Conservation (phyloP, 352 stramenopile genomes). For the Globisporangium megalacanthum region DNA sequence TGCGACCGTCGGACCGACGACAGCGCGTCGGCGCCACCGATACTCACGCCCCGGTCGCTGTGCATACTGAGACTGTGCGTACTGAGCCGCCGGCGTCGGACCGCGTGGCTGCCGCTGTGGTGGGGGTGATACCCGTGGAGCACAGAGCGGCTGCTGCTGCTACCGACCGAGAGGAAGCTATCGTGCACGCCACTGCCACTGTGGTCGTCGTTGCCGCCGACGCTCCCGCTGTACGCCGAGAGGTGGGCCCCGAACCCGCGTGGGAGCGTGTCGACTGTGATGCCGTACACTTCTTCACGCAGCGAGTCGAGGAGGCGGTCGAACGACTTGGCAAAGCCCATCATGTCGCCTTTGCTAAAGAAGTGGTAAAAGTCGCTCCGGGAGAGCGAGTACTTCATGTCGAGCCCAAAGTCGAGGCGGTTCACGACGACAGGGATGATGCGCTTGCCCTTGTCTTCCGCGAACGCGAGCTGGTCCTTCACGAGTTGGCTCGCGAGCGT, state of each 20-base stretch:
- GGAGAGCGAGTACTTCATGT: slow-evolving; percentile 78
- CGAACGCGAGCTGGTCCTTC: slow-evolving; percentile 75
- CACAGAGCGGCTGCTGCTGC: slow-evolving; percentile 9
- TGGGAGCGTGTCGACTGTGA: slow-evolving; percentile 30
- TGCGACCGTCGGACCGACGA: slow-evolving; percentile 31
- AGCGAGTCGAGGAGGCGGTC: slow-evolving; percentile 47
- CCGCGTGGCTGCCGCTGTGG: background rate
- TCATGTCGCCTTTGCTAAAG: slow-evolving; percentile 67
- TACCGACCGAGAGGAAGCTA: slow-evolving; percentile 27
- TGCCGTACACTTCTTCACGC: slow-evolving; percentile 65
- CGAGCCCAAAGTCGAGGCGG: slow-evolving; percentile 60
- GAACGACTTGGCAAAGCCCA: slow-evolving; percentile 62
- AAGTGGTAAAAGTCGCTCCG: slow-evolving; percentile 82
- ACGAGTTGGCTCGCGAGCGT: slow-evolving; percentile 68
- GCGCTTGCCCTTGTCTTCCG: slow-evolving; percentile 73
- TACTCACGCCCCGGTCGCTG: slow-evolving; percentile 16
- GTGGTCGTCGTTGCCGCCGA: slow-evolving; percentile 11
- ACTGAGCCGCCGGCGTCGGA: slow-evolving; percentile 16
- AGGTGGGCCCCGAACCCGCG: slow-evolving; percentile 18
- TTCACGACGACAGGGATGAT: slow-evolving; percentile 82
- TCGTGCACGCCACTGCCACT: slow-evolving; percentile 31
- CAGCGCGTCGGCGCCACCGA: slow-evolving; percentile 7
- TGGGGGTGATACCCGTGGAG: slow-evolving; percentile 15
- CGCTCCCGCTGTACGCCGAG: slow-evolving; percentile 16
- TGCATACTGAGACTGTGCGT: slow-evolving; percentile 22